These are phyloP conservation scores for Aspergillus heteromorphus DNA, from an alignment of 495 filamentous ascomycete species.

Conservation along the genomic window DNA sequence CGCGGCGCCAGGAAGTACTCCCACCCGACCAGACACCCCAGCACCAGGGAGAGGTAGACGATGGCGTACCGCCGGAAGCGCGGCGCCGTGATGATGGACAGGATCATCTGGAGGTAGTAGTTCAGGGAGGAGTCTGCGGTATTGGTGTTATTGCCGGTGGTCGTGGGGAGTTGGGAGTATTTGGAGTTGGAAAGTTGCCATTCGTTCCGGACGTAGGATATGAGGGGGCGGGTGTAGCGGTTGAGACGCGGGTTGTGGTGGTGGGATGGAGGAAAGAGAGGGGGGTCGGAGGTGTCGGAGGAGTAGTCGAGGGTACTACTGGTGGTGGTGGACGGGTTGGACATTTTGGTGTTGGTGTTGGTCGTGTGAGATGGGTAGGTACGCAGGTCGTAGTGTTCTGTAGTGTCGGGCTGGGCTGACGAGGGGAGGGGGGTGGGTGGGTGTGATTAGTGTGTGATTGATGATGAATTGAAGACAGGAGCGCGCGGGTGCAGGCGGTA, in stretches of 20 bases:
- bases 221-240: conserved; percentile 31
- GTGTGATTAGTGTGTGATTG: too few relatives aligned
- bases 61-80: conserved; percentile 44
- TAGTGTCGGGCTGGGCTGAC: neutral
- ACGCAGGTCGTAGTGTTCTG: neutral
- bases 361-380: too few relatives aligned
- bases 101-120: conserved; percentile 25
- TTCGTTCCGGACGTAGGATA: conserved; percentile 42
- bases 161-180: conserved; percentile 19
- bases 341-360: conserved; percentile 9
- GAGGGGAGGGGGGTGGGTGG: neutral
- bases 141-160: too few relatives aligned
- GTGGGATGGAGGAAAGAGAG: conserved; percentile 3
- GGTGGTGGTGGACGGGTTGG: too few relatives aligned
- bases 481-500: too few relatives aligned
- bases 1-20: conserved; percentile 31
- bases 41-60: conserved; percentile 35
- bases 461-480: too few relatives aligned
- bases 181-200: conserved; percentile 32
- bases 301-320: conserved; percentile 20
- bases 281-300: conserved; percentile 17
- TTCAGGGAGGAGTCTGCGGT: conserved; percentile 17
- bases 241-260: conserved; percentile 10
- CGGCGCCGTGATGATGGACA: conserved; percentile 36
- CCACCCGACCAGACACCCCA: conserved; percentile 38